Evolutionary conservation across 2,329 filamentous ascomycete species (phyloP).

Genomic region (Ophiostoma angusticollis): DNA sequence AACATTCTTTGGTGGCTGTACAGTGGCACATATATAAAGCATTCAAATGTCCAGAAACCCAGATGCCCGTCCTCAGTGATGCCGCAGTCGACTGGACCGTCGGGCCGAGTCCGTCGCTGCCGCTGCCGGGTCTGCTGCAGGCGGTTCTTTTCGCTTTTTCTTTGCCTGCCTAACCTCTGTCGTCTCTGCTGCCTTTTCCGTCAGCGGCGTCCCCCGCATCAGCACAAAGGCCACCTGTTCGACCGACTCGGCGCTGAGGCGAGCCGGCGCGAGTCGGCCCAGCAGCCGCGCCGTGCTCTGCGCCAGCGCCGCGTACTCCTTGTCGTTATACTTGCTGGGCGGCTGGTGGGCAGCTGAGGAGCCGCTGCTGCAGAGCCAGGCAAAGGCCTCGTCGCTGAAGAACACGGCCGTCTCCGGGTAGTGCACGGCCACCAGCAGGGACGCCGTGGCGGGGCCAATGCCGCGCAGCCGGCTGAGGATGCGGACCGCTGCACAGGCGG

Average conservation of each 20-base stretch:
- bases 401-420: conserved; percentile 50
- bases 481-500: conserved; percentile 32
- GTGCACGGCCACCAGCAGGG: conserved; percentile 55
- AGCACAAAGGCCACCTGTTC: conserved; percentile 62
- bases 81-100: conserved; percentile 8
- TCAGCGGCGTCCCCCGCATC: conserved; percentile 30
- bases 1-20: too few species aligned
- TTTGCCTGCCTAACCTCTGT: neutral
- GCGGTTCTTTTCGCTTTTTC: conserved; percentile 3
- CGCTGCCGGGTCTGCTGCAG: neutral
- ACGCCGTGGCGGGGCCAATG: conserved; percentile 68
- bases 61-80: neutral
- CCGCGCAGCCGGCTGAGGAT: conserved; percentile 51
- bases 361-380: conserved; percentile 54
- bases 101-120: neutral
- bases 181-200: neutral
- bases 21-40: too few species aligned
- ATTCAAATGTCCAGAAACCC: too few species aligned
- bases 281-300: conserved; percentile 29
- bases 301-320: conserved; percentile 52
- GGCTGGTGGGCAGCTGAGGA: conserved; percentile 30
- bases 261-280: conserved; percentile 28
- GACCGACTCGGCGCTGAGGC: conserved; percentile 37
- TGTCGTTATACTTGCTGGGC: conserved; percentile 54
- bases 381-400: conserved; percentile 69